A percentile compares a stretch with the other conserved stretches of the same genome.
phyloP scores from a whole-genome alignment of 2,329 filamentous ascomycete species.

The Fusarium xyrophilum region DNA sequence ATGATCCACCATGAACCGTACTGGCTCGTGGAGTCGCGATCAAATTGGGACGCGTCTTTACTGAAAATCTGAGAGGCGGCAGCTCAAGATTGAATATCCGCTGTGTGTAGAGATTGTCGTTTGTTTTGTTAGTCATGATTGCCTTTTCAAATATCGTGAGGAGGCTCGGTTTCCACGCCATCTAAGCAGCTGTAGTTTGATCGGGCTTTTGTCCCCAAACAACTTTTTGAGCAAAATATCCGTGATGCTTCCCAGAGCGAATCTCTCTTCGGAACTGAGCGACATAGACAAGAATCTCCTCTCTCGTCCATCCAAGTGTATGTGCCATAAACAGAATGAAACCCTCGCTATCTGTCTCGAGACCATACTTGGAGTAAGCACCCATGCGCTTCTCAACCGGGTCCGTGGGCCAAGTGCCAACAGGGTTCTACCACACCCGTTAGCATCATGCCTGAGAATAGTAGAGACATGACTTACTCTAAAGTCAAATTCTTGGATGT shows the following conservation, averaged over 20 bases:
- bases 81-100: fast-evolving
- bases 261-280: slow-evolving; percentile 46
- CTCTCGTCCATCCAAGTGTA: slow-evolving; percentile 47
- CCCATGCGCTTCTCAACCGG: slow-evolving; percentile 32
- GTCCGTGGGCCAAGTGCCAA: slow-evolving; percentile 30
- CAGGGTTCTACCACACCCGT: slow-evolving; percentile 16
- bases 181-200: neutral
- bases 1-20: neutral
- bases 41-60: too few relatives aligned
- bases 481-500: slow-evolving; percentile 38
- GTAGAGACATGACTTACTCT: neutral
- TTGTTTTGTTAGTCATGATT: neutral
- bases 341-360: slow-evolving; percentile 49
- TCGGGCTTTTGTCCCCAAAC: slow-evolving; percentile 48
- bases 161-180: fast-evolving
- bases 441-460: fast-evolving
- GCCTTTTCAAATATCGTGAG: fast-evolving
- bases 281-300: slow-evolving; percentile 46
- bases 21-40: fast-evolving
- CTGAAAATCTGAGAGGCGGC: too few relatives aligned
- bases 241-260: slow-evolving; percentile 39
- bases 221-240: slow-evolving; percentile 43
- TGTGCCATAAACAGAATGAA: slow-evolving; percentile 45
- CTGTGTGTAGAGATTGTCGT: fast-evolving
- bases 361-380: slow-evolving; percentile 42